Conservation (phyloP, 1,284 basidiomycete species). For the Cryptococcus neoformans region DNA sequence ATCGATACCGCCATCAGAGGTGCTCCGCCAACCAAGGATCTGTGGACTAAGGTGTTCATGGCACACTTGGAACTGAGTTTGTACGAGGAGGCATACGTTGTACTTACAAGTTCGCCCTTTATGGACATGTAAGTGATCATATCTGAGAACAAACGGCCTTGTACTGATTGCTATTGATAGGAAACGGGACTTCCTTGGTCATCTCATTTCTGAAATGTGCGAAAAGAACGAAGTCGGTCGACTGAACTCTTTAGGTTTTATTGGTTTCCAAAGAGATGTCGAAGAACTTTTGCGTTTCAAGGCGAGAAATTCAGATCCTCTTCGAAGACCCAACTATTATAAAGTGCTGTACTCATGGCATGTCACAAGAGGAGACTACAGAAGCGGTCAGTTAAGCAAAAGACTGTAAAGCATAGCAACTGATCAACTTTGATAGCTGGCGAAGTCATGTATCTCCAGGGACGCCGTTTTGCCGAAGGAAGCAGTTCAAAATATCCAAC, state of each 20-base stretch:
- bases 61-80: constrained; percentile 67
- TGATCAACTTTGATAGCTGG: constrained; percentile 58
- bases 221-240: constrained; percentile 77
- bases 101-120: constrained; percentile 68
- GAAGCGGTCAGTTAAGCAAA: constrained; percentile 63
- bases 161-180: constrained; percentile 50
- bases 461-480: constrained; percentile 66
- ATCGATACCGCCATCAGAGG: constrained; percentile 52
- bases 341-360: constrained; percentile 95
- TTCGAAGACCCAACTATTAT: constrained; percentile 81
- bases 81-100: constrained; percentile 82
- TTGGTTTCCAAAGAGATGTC: constrained; percentile 79
- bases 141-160: neutral
- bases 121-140: constrained; percentile 64
- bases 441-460: constrained; percentile 91
- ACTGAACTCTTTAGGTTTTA: constrained; percentile 80
- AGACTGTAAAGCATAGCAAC: constrained; percentile 8
- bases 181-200: constrained; percentile 72
- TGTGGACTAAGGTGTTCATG: constrained; percentile 78
- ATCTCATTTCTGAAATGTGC: constrained; percentile 88
- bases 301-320: constrained; percentile 88
- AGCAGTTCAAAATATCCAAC: constrained; percentile 42
- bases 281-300: constrained; percentile 90
- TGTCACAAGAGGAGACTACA: constrained; percentile 77
- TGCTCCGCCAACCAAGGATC: constrained; percentile 58